Evolutionary conservation across 2,329 filamentous ascomycete genomes (phyloP).

Genomic region (Hymenotorrendiella dingleyae): DNA sequence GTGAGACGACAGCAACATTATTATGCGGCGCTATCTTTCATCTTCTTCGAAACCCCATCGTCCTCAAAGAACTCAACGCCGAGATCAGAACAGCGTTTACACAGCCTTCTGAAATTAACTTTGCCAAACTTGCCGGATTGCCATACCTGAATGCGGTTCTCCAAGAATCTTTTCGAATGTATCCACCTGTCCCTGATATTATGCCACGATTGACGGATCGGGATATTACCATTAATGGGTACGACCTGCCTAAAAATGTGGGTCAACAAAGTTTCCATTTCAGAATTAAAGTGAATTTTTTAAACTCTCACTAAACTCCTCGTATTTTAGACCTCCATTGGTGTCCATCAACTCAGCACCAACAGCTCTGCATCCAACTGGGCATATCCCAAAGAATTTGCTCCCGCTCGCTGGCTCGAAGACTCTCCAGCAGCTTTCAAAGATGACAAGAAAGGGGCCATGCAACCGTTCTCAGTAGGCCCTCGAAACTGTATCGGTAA

Average conservation of each 20-base stretch:
- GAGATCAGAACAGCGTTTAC: slow-evolving; percentile 37
- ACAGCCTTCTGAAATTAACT: slow-evolving; percentile 34
- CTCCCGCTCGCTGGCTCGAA: slow-evolving; percentile 9
- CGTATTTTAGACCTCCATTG: neutral
- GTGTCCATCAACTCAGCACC: slow-evolving; percentile 2
- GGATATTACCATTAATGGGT: neutral
- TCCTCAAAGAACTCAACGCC: slow-evolving; percentile 27
- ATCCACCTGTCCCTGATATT: slow-evolving; percentile 25
- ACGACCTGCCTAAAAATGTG: neutral
- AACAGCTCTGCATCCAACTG: slow-evolving; percentile 6
- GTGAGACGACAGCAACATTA: slow-evolving; percentile 18
- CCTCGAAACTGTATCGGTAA: slow-evolving; percentile 12
- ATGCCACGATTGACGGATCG: slow-evolving; percentile 5
- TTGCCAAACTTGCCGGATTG: slow-evolving; percentile 27
- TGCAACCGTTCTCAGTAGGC: slow-evolving; percentile 8
- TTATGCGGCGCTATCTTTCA: slow-evolving; percentile 12
- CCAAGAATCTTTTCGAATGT: slow-evolving; percentile 38
- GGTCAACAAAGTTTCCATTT: neutral
- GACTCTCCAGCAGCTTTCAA: neutral
- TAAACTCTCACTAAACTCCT: too few species aligned
- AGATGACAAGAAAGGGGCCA: neutral
- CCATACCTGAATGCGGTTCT: slow-evolving; percentile 37
- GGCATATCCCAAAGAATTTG: slow-evolving; percentile 4
- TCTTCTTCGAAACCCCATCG: slow-evolving; percentile 29
- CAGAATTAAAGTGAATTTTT: neutral